These are phyloP conservation scores for Fusarium tjaetaba DNA, from an alignment of 2,329 filamentous ascomycete species.

Conservation along the genomic window DNA sequence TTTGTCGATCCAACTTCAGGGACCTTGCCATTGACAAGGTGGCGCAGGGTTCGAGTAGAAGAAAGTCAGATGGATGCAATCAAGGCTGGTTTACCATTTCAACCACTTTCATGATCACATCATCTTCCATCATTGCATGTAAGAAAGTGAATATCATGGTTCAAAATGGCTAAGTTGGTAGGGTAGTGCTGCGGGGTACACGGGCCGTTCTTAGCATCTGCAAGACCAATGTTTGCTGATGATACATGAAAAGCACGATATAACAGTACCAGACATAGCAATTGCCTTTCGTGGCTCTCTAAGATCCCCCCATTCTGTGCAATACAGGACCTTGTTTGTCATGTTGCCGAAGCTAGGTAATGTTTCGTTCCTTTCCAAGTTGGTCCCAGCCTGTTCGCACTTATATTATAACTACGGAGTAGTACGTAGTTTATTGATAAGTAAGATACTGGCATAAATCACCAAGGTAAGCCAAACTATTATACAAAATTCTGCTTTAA, in stretches of 20 bases:
- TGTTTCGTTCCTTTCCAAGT: constrained; percentile 1
- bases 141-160: constrained; percentile 6
- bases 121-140: constrained; percentile 31
- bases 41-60: constrained; percentile 21
- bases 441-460: not conserved
- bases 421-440: not conserved
- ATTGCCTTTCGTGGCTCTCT: constrained; percentile 3
- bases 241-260: constrained; percentile 3
- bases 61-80: constrained; percentile 3
- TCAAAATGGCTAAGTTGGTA: constrained; percentile 21
- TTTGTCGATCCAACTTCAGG: constrained; percentile 17
- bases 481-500: constrained; percentile 5
- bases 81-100: not conserved
- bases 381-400: constrained; percentile 11
- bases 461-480: not conserved
- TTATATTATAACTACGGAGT: not conserved
- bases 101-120: constrained; percentile 29
- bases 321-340: not conserved
- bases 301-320: not conserved
- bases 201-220: constrained; percentile 21
- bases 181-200: constrained; percentile 20
- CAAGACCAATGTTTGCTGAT: constrained; percentile 12
- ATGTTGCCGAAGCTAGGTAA: constrained; percentile 13
- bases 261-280: not conserved
- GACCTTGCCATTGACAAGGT: constrained; percentile 14